Percentiles rank a stretch among this genome's conserved stretches.
Evolutionary conservation across 495 filamentous ascomycete genomes (phyloP).

Genomic region (Aspergillus cavernicola): DNA sequence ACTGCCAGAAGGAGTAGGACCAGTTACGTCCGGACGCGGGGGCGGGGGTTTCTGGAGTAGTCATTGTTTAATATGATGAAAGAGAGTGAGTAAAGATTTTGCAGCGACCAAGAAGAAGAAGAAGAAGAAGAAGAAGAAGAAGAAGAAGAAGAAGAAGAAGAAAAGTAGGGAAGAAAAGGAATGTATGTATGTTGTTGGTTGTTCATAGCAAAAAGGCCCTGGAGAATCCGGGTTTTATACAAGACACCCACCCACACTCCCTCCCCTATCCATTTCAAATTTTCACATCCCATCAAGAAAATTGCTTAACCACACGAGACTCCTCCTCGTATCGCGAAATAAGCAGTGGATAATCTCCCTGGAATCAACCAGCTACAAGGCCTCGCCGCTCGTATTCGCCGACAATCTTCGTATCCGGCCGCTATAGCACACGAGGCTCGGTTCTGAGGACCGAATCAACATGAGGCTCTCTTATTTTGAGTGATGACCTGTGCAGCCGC

Average conservation of each 20-base stretch:
- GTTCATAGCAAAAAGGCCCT: too few species aligned
- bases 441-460: not conserved
- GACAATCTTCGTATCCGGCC: not conserved
- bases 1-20: constrained; percentile 9
- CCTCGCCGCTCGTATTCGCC: not conserved
- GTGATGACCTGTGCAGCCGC: not conserved
- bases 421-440: not conserved
- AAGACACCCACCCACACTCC: not conserved
- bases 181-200: too few species aligned
- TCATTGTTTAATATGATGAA: not conserved
- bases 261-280: not conserved
- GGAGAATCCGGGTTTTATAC: too few species aligned
- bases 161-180: too few species aligned
- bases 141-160: too few species aligned
- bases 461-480: not conserved
- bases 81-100: too few species aligned
- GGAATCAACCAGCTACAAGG: not conserved
- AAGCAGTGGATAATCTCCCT: not conserved
- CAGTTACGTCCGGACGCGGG: not conserved
- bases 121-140: too few species aligned
- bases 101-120: too few species aligned
- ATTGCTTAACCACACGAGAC: not conserved
- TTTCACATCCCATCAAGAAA: too few species aligned
- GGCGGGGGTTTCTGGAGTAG: not conserved
- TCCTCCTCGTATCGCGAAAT: not conserved